Evolutionary conservation across 345 rosid species (phyloP).

Genomic region (Litchi chinensis): DNA sequence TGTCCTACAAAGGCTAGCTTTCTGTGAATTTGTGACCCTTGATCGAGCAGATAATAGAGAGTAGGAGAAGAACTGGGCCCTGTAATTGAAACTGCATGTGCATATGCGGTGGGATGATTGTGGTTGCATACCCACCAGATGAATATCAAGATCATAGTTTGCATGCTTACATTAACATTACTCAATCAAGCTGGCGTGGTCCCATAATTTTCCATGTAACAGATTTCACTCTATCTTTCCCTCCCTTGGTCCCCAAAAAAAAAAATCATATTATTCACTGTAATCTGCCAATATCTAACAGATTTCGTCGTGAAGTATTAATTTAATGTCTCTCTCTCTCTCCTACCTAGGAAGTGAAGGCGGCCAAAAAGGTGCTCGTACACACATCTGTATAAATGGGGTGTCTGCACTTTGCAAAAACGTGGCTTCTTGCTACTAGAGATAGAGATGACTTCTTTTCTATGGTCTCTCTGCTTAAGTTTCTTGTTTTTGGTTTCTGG

Average conservation of each 20-base stretch:
- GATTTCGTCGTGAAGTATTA: neutral
- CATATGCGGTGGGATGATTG: conserved; percentile 2
- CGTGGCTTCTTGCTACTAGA: conserved; percentile 5
- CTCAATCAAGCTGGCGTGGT: neutral
- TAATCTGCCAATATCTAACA: neutral
- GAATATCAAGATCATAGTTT: conserved; percentile 4
- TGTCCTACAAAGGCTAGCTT: neutral
- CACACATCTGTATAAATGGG: conserved; percentile 10
- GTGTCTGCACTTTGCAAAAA: neutral
- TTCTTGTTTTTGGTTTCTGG: conserved; percentile 41
- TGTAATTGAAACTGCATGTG: neutral
- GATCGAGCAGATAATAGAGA: neutral
- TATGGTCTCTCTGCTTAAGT: conserved; percentile 29
- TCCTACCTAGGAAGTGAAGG: neutral
- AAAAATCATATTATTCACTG: neutral
- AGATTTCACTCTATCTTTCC: conserved; percentile 5
- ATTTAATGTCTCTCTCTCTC: conserved; percentile 13
- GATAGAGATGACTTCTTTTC: conserved; percentile 25
- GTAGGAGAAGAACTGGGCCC: neutral
- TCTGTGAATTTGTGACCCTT: neutral
- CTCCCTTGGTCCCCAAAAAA: neutral
- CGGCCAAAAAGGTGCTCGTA: neutral
- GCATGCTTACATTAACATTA: neutral
- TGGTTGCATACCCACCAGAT: conserved; percentile 15
- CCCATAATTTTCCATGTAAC: neutral